Percentiles rank a stretch among this genome's conserved stretches.
Conservation (phyloP, 1,284 basidiomycete species). For the Phellinidium pouzarii region DNA sequence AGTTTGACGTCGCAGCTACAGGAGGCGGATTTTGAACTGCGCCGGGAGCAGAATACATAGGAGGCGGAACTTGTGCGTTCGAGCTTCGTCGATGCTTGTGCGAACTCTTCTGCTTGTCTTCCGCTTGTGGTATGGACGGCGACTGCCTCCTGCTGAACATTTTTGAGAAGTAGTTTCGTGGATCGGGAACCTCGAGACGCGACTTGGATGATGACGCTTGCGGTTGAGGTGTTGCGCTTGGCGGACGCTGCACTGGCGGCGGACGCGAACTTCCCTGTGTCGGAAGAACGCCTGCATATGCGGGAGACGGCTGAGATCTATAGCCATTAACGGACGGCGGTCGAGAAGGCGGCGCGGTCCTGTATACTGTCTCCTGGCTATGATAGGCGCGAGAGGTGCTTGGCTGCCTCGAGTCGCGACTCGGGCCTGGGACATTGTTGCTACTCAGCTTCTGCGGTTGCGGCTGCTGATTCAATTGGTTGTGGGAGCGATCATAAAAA, state of each 20-base stretch:
- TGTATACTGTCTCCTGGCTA: constrained; percentile 5
- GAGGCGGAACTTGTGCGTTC: not conserved
- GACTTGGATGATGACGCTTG: constrained; percentile 14
- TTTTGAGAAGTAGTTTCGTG: constrained; percentile 16
- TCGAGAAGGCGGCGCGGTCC: constrained; percentile 4
- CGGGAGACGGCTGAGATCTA: constrained; percentile 4
- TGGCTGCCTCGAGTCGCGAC: constrained; percentile 17
- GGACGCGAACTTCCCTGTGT: constrained; percentile 4
- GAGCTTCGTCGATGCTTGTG: constrained; percentile 7
- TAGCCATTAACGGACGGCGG: constrained; percentile 16
- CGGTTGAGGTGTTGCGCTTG: not conserved
- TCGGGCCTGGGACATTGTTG: constrained; percentile 5
- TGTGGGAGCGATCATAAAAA: not conserved
- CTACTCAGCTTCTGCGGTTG: constrained; percentile 9
- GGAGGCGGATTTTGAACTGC: not conserved
- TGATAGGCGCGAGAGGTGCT: constrained; percentile 11
- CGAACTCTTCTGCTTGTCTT: constrained; percentile 14
- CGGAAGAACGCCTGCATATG: not conserved
- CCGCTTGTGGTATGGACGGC: not conserved
- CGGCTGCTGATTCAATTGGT: not conserved
- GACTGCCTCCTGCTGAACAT: constrained; percentile 15
- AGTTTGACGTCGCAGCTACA: not conserved
- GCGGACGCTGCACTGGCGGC: constrained; percentile 5
- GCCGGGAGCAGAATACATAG: not conserved
- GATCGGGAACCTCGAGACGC: constrained; percentile 9